Evolutionary conservation across 2,329 filamentous ascomycete species (phyloP).

Genomic region (Chrysosporium keratinophilum): DNA sequence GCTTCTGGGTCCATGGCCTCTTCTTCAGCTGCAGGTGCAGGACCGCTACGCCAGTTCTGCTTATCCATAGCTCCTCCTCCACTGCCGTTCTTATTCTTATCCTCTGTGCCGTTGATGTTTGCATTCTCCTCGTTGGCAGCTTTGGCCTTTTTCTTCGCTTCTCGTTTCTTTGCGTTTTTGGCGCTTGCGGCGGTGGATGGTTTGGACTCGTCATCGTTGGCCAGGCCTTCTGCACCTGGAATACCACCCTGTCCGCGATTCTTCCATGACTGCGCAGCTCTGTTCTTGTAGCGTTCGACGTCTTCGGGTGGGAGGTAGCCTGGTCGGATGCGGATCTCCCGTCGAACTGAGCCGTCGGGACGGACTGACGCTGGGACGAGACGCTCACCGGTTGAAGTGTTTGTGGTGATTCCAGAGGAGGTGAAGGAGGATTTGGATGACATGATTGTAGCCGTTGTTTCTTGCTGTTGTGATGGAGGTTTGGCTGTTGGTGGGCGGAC

Average conservation of each 20-base stretch:
- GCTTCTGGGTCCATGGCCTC: constrained; percentile 51
- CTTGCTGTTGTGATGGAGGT: too few relatives aligned
- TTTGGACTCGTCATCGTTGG: constrained; percentile 43
- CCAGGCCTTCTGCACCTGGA: constrained; percentile 55
- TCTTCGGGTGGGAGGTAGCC: constrained; percentile 93
- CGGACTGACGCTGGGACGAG: constrained; percentile 81
- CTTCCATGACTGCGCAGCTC: constrained; percentile 74
- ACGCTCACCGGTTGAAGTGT: constrained; percentile 64
- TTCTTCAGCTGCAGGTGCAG: constrained; percentile 14
- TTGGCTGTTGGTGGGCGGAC: too few relatives aligned
- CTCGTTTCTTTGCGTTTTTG: constrained; percentile 77
- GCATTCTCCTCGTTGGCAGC: constrained; percentile 27
- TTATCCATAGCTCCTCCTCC: constrained; percentile 7
- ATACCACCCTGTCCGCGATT: constrained; percentile 60
- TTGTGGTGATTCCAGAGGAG: constrained; percentile 62
- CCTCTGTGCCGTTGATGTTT: neutral
- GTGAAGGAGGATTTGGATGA: constrained; percentile 29
- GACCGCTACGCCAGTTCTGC: constrained; percentile 27
- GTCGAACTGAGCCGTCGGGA: constrained; percentile 80
- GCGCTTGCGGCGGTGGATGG: constrained; percentile 46
- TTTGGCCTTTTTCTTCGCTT: constrained; percentile 53
- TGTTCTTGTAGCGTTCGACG: constrained; percentile 91
- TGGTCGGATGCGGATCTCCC: constrained; percentile 85
- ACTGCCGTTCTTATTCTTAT: neutral
- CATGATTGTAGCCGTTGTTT: neutral